A percentile compares a stretch with the other conserved stretches of the same genome.
These are phyloP conservation scores for Asterochloris sp. DNA, from an alignment of 139 green algal genomes.

Conservation along the genomic window DNA sequence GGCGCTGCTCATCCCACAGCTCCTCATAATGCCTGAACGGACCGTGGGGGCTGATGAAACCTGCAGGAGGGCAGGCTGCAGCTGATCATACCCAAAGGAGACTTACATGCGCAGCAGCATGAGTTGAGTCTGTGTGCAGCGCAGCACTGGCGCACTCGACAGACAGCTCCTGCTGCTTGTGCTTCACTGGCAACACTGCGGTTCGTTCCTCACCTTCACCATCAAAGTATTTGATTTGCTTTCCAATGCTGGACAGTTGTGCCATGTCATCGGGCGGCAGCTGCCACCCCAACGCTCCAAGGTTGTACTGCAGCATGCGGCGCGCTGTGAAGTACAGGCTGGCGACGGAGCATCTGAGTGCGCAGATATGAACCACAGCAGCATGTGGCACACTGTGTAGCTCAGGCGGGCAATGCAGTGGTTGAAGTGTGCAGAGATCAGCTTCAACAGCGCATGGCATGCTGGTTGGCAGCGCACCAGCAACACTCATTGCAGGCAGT, in stretches of 20 bases:
- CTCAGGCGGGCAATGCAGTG: not conserved
- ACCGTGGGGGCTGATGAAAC: conserved; percentile 28
- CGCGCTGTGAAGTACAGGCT: not conserved
- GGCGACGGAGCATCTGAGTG: not conserved
- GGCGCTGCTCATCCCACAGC: conserved; percentile 68
- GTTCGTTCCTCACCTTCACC: not conserved
- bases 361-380: not conserved
- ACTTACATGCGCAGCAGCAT: conserved; percentile 63
- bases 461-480: not conserved
- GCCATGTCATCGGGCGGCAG: conserved; percentile 48
- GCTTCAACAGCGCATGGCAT: not conserved
- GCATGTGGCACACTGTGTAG: not conserved
- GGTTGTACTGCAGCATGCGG: conserved; percentile 43
- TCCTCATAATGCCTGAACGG: conserved; percentile 42
- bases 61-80: not conserved
- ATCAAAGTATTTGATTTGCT: conserved; percentile 36
- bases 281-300: conserved; percentile 71
- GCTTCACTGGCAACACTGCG: not conserved
- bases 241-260: conserved; percentile 41
- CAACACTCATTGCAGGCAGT: not conserved
- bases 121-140: not conserved
- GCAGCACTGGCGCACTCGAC: not conserved
- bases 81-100: conserved; percentile 22
- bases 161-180: not conserved
- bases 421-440: not conserved